Evolutionary conservation across 2,329 filamentous ascomycete genomes (phyloP), one percentile per base, ranked within the genome.

Genomic region (Alternaria viburni): DNA sequence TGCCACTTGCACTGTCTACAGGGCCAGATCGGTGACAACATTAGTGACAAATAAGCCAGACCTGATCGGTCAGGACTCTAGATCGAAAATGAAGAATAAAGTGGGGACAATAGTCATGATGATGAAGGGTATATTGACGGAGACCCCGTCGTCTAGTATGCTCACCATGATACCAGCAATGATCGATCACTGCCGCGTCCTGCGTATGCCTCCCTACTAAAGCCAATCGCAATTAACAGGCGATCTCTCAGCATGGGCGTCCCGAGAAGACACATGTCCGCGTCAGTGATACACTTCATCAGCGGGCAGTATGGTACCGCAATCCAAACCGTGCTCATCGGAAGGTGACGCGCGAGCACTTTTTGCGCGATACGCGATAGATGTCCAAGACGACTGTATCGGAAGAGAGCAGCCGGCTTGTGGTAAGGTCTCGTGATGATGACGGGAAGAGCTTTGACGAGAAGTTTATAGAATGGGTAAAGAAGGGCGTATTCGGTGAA

Each of bases 321-420:
- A 0, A 61, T 68, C 6, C 69, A 71, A n/a, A 67, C 68, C 3
- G 71, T 77, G 5, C 63, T 72, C 23, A 64, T 70, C 65, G 74
- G 3, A 72, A 70, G 46, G 77, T 77, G 74, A 68, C 65, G 15
- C 69, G 75, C 25, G 60, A 66, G 13, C 64, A 70, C 28, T 57
- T 69, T 19, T 72, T 73, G 61, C 69, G 69, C 58, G n/a, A 41
- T 78, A 76, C 61, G 73, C 73, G 6, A 74, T 73, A 43, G 71
- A 77, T 54, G 62, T 63, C 0, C 59, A 74, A 8, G 74, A 73
- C 0, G 74, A 77, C 19, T 76, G 75, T 43, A 51, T 76, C 28
- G 73, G 74, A 3, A 75, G 73, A 1, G 65, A 69, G 21, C 60
- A 19, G n/a, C 46, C 46, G 28, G 25, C n/a, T 12, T 11, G 3